These are phyloP conservation scores for Hypomontagnella monticulosa DNA, from an alignment of 495 filamentous ascomycete genomes.

Conservation along the genomic window DNA sequence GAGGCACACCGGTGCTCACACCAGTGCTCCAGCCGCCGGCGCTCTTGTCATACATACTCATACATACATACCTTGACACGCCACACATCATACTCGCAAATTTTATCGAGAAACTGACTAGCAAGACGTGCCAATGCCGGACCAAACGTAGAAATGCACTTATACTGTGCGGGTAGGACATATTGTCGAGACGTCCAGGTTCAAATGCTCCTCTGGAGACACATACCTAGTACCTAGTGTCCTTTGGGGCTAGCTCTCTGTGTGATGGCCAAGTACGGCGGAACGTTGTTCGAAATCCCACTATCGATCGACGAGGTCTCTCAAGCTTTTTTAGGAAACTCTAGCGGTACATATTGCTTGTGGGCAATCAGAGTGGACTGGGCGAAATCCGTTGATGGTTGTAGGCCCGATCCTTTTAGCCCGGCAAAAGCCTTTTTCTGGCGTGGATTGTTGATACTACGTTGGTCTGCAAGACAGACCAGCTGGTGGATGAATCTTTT, in stretches of 20 bases:
- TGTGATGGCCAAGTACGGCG: conserved; percentile 12
- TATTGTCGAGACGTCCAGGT: conserved; percentile 9
- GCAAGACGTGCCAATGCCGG: conserved; percentile 7
- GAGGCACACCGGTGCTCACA: neutral
- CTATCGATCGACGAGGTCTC: conserved; percentile 35
- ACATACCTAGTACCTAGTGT: neutral
- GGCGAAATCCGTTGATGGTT: conserved; percentile 28
- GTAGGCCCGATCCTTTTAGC: conserved; percentile 41
- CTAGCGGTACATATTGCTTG: conserved; percentile 16
- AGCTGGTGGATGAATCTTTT: conserved; percentile 28
- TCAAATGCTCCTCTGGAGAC: conserved; percentile 9
- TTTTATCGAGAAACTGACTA: conserved; percentile 21
- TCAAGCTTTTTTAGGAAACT: conserved; percentile 29
- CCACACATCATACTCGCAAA: conserved; percentile 17
- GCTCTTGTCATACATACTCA: conserved; percentile 7
- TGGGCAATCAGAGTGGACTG: conserved; percentile 4
- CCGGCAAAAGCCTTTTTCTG: conserved; percentile 34
- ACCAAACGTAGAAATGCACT: conserved; percentile 16
- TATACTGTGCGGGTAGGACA: conserved; percentile 22
- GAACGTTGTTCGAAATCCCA: conserved; percentile 27
- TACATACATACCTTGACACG: conserved; percentile 11
- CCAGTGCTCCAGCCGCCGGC: conserved; percentile 4
- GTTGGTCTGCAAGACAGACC: conserved; percentile 35
- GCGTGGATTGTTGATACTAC: conserved; percentile 35
- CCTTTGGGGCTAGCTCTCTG: conserved; percentile 13